phyloP scores from a whole-genome alignment of 2,329 filamentous ascomycete species.

The Monascus ruber region DNA sequence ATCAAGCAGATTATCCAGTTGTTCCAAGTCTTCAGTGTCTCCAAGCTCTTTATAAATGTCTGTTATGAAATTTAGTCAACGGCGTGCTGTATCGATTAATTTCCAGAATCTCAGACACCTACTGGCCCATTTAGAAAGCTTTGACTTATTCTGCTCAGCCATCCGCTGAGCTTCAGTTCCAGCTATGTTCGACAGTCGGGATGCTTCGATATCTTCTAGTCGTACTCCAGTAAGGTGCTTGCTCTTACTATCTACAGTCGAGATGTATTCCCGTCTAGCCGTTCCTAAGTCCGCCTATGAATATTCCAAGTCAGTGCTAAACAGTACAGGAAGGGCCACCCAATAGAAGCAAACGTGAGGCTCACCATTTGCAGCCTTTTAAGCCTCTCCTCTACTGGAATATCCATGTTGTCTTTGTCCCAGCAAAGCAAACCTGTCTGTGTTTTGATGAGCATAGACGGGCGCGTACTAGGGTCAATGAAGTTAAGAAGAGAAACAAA shows the following conservation, averaged over 20 bases:
- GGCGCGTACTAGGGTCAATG: no score
- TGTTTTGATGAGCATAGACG: not conserved
- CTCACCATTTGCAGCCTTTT: conserved; percentile 20
- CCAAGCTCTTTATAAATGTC: conserved; percentile 18
- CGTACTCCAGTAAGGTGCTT: conserved; percentile 4
- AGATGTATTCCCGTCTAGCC: conserved; percentile 24
- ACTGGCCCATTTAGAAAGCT: conserved; percentile 24
- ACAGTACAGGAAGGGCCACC: not conserved
- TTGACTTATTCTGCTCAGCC: conserved; percentile 13
- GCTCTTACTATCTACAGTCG: conserved; percentile 16
- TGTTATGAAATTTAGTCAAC: conserved; percentile 9
- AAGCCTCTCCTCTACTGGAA: conserved; percentile 9
- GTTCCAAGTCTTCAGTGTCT: conserved; percentile 18
- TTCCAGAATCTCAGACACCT: conserved; percentile 5
- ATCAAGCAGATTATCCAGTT: conserved; percentile 20
- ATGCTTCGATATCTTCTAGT: conserved; percentile 17
- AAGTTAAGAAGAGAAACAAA: no score
- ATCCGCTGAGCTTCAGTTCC: conserved; percentile 18
- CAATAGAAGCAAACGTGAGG: not conserved
- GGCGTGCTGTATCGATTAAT: not conserved
- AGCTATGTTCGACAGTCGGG: conserved; percentile 16
- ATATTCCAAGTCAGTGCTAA: not conserved
- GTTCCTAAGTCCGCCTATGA: conserved; percentile 27
- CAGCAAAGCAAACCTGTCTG: not conserved
- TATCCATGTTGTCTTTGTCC: conserved; percentile 7